A percentile compares a stretch with the other conserved stretches of the same genome.
Evolutionary conservation across 352 stramenopile genomes (phyloP).

Genomic region (Poterioochromonas sp.): DNA sequence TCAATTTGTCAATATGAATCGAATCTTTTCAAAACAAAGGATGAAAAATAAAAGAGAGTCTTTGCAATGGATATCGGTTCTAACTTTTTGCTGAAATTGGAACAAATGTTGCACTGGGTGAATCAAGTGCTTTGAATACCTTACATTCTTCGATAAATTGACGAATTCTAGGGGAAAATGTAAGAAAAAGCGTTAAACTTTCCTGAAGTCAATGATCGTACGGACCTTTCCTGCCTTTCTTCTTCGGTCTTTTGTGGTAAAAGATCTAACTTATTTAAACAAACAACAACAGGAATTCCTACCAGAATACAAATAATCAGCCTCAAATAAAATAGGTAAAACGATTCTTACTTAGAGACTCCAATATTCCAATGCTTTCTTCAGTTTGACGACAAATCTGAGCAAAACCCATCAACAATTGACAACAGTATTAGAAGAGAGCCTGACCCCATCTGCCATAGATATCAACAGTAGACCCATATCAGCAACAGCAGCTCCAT

Average conservation of each 20-base stretch:
- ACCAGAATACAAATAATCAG: constrained; percentile 38
- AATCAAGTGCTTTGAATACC: constrained; percentile 68
- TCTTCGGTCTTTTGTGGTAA: constrained; percentile 48
- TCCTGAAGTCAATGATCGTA: constrained; percentile 43
- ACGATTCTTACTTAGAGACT: constrained; percentile 41
- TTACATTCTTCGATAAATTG: constrained; percentile 35
- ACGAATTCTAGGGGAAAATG: constrained; percentile 25
- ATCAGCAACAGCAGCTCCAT: constrained; percentile 66
- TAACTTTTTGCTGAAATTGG: constrained; percentile 61
- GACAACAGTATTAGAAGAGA: neutral
- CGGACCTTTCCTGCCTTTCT: constrained; percentile 40
- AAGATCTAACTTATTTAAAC: constrained; percentile 76
- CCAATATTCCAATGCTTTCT: constrained; percentile 71
- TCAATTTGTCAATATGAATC: neutral
- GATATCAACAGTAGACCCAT: constrained; percentile 66
- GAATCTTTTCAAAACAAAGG: neutral
- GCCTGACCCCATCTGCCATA: constrained; percentile 59
- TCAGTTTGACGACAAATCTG: constrained; percentile 61
- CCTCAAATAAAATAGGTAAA: neutral
- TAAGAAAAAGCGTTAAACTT: constrained; percentile 39
- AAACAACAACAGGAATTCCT: constrained; percentile 60
- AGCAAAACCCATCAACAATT: constrained; percentile 5
- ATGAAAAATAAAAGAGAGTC: neutral
- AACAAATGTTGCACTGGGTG: constrained; percentile 57
- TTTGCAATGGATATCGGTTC: neutral